Evolutionary conservation across 352 stramenopile genomes (phyloP).

Genomic region (Phytophthora pini): DNA sequence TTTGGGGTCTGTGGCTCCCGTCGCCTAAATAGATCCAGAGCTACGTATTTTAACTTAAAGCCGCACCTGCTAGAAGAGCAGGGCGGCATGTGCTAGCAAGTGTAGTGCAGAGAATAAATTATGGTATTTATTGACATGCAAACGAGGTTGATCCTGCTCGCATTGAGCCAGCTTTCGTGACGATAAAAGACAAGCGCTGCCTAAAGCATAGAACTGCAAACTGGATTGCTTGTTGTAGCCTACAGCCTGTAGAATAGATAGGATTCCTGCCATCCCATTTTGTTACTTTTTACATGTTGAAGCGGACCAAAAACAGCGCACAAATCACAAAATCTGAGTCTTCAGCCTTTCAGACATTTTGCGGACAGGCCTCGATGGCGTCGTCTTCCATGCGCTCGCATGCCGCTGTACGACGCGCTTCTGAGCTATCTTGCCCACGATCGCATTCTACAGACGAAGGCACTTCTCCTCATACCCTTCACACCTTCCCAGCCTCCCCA

Average conservation of each 20-base stretch:
- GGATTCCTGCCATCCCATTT: too few species aligned
- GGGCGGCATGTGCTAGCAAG: constrained; percentile 23
- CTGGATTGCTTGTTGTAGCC: too few species aligned
- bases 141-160: neutral
- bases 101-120: constrained; percentile 36
- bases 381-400: constrained; percentile 14
- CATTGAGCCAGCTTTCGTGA: neutral
- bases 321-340: too few species aligned
- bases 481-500: neutral
- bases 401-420: neutral
- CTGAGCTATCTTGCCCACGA: neutral
- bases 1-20: constrained; percentile 1
- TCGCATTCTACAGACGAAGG: constrained; percentile 1
- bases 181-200: constrained; percentile 9
- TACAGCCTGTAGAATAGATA: too few species aligned
- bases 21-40: constrained; percentile 15
- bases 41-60: constrained; percentile 17
- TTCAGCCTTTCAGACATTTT: neutral
- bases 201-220: too few species aligned
- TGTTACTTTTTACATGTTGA: too few species aligned
- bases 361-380: constrained; percentile 17
- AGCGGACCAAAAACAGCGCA: too few species aligned
- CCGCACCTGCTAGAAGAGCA: constrained; percentile 1
- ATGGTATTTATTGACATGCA: constrained; percentile 34
- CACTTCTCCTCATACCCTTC: neutral